A percentile compares a stretch with the other conserved stretches of the same genome.
phyloP scores from a whole-genome alignment of 768 basidiomycete genomes.

The Kwoniella europaea region DNA sequence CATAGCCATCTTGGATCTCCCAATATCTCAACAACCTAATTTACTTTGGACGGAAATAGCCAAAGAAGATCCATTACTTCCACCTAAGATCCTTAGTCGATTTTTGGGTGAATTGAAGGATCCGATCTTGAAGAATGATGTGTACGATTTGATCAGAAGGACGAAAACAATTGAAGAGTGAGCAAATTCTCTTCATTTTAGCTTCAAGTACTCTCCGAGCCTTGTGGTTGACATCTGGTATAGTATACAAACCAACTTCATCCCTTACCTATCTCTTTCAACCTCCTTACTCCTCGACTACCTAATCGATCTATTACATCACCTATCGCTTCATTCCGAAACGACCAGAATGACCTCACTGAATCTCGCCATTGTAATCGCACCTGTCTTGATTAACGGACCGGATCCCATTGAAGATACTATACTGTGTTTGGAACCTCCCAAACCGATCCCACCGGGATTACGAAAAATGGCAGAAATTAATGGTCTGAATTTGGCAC shows the following conservation, averaged over 20 bases:
- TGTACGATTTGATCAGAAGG: conserved; percentile 31
- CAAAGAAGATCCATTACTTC: conserved; percentile 36
- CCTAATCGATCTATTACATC: conserved; percentile 27
- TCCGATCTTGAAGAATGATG: conserved; percentile 25
- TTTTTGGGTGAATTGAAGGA: conserved; percentile 20
- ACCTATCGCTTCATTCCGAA: conserved; percentile 23
- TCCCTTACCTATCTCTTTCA: conserved; percentile 22
- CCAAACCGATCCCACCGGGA: conserved; percentile 39
- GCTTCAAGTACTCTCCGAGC: neutral
- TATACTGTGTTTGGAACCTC: conserved; percentile 39
- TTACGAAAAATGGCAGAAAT: conserved; percentile 24
- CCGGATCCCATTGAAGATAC: conserved; percentile 44
- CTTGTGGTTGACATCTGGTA: neutral
- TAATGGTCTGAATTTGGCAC: neutral
- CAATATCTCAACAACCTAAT: conserved; percentile 31
- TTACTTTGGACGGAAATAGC: conserved; percentile 45
- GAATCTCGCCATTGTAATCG: conserved; percentile 40
- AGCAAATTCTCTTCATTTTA: neutral
- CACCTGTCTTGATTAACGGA: conserved; percentile 42
- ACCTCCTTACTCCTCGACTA: conserved; percentile 14
- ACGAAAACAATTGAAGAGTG: conserved; percentile 25
- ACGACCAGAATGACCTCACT: conserved; percentile 41
- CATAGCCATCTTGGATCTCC: conserved; percentile 32
- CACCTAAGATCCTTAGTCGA: conserved; percentile 38
- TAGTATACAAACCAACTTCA: conserved; percentile 26